These are phyloP conservation scores for Xanthoconium purpureum DNA, from an alignment of 768 basidiomycete species.

Conservation along the genomic window DNA sequence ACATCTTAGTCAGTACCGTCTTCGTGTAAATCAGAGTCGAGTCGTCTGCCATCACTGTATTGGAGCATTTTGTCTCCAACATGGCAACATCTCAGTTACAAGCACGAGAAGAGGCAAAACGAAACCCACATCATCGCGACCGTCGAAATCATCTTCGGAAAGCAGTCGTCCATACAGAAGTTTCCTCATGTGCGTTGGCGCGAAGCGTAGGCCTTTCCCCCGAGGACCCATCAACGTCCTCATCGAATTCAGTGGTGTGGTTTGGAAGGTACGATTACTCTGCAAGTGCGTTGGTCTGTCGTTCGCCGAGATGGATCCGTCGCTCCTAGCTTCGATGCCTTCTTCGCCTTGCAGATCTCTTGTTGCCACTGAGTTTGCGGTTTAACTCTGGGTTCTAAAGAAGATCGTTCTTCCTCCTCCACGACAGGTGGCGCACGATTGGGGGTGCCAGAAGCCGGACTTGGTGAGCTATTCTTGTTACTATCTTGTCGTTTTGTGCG, in stretches of 20 bases:
- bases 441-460: constrained; percentile 15
- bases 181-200: constrained; percentile 41
- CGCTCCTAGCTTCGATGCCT: constrained; percentile 2
- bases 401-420: constrained; percentile 27
- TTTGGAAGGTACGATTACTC: constrained; percentile 27
- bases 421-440: constrained; percentile 10
- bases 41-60: no score
- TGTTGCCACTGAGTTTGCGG: constrained; percentile 30
- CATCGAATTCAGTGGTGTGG: constrained; percentile 34
- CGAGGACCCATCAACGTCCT: constrained; percentile 25
- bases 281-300: constrained; percentile 9
- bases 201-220: constrained; percentile 40
- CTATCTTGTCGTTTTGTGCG: constrained; percentile 12
- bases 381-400: constrained; percentile 24
- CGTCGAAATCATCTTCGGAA: constrained; percentile 9
- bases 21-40: no score
- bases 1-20: no score
- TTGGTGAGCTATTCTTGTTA: constrained; percentile 17
- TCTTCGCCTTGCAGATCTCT: constrained; percentile 10
- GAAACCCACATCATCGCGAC: neutral
- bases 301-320: constrained; percentile 23
- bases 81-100: neutral
- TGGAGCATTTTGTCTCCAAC: no score
- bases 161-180: constrained; percentile 32
- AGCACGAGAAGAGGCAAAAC: neutral